phyloP scores from a whole-genome alignment of 2,329 filamentous ascomycete genomes.

The Xylariales sp. region DNA sequence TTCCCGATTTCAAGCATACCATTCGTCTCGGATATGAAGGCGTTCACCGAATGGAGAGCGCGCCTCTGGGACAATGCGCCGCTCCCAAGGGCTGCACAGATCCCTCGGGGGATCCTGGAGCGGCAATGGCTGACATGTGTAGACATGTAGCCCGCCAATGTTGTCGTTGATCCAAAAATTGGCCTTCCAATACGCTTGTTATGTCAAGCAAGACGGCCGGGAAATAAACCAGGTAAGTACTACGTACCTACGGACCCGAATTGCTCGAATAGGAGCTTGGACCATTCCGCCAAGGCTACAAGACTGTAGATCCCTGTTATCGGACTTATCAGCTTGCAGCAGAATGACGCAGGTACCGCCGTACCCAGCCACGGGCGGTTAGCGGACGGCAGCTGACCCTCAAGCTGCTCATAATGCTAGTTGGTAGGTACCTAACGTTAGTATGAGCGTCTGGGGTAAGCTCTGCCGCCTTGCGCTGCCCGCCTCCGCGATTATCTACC shows the following conservation, averaged over 20 bases:
- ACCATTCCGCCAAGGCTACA: not conserved
- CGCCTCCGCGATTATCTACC: too few relatives aligned
- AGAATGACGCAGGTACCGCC: conserved; percentile 13
- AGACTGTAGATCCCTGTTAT: conserved; percentile 3
- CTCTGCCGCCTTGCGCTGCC: too few relatives aligned
- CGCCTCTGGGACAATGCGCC: conserved; percentile 11
- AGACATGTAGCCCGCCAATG: conserved; percentile 26
- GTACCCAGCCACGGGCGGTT: too few relatives aligned
- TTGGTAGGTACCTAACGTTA: too few relatives aligned
- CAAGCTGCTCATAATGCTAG: conserved; percentile 8
- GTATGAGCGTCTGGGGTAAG: too few relatives aligned
- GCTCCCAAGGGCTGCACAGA: conserved; percentile 21
- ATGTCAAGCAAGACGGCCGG: not conserved
- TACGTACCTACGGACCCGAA: too few relatives aligned
- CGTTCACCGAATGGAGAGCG: conserved; percentile 10
- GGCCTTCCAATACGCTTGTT: not conserved
- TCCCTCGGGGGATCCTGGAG: conserved; percentile 22
- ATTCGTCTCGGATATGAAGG: conserved; percentile 5
- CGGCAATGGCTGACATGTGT: conserved; percentile 26
- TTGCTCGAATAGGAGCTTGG: not conserved
- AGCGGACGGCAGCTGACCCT: too few relatives aligned
- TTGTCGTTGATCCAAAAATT: not conserved
- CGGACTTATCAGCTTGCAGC: conserved; percentile 8
- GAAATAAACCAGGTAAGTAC: too few relatives aligned
- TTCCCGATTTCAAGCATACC: too few relatives aligned